Percentiles rank a stretch among this genome's conserved stretches.
Conservation (phyloP, 768 basidiomycete species). For the Lentinula raphanica region DNA sequence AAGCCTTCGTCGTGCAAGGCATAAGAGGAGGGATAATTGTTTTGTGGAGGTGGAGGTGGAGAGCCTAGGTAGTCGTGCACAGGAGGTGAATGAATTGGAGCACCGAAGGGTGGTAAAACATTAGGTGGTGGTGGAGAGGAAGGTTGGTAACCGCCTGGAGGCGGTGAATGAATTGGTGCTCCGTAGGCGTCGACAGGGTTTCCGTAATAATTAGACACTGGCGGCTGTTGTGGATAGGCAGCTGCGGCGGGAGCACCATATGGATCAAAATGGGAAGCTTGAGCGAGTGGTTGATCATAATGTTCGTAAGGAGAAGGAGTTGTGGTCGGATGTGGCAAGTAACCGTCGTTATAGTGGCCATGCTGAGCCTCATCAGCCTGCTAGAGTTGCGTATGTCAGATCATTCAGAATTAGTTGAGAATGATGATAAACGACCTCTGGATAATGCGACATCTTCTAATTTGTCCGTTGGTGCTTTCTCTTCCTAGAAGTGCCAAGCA, state of each 20-base stretch:
- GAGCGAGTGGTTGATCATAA: constrained; percentile 20
- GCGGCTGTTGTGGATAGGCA: constrained; percentile 19
- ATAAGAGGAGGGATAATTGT: constrained; percentile 5
- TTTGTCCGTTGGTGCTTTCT: not conserved
- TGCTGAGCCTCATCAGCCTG: constrained; percentile 64
- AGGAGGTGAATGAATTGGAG: constrained; percentile 5
- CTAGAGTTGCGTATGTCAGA: not conserved
- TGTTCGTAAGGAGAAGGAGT: constrained; percentile 38
- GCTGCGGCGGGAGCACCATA: constrained; percentile 17
- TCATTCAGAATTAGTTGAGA: not conserved
- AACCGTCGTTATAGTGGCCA: constrained; percentile 64
- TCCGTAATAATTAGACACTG: not conserved
- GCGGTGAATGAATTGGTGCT: constrained; percentile 20
- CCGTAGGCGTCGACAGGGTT: constrained; percentile 11
- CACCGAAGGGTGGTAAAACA: not conserved
- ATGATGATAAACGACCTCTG: constrained; percentile 20
- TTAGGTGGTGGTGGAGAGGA: constrained; percentile 7
- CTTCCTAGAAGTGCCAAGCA: not conserved
- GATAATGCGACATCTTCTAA: constrained; percentile 29
- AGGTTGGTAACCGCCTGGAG: constrained; percentile 12
- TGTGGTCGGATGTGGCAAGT: constrained; percentile 41
- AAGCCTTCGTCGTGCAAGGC: constrained; percentile 17
- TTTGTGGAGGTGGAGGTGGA: constrained; percentile 12
- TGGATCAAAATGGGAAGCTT: constrained; percentile 14
- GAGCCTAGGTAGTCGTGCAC: constrained; percentile 4